These are phyloP conservation scores for Dioscorea alata DNA, from an alignment of 106 monocot species.

Conservation along the genomic window DNA sequence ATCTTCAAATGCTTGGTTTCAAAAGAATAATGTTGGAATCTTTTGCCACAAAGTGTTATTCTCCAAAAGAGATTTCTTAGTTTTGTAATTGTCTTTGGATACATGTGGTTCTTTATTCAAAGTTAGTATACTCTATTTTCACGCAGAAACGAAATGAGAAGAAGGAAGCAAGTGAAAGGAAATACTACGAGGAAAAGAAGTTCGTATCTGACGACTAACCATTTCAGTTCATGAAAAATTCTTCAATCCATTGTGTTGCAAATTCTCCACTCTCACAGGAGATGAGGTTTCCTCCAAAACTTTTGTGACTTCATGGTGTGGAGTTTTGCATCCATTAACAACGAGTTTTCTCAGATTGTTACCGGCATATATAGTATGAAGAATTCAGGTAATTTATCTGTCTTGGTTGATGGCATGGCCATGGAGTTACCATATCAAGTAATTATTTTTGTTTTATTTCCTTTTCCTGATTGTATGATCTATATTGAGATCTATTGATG, in stretches of 20 bases:
- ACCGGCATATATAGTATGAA: not conserved
- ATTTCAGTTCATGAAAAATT: not conserved
- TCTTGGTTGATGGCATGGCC: too few relatives aligned
- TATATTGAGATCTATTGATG: too few relatives aligned
- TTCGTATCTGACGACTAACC: conserved; percentile 47
- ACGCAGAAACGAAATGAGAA: conserved; percentile 77
- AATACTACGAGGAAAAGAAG: conserved; percentile 53
- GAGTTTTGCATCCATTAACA: not conserved
- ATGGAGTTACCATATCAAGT: too few relatives aligned
- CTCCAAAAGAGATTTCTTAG: too few relatives aligned
- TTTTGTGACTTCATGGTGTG: not conserved
- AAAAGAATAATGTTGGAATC: too few relatives aligned
- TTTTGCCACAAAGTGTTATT: too few relatives aligned
- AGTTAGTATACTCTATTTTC: not conserved
- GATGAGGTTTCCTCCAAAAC: not conserved
- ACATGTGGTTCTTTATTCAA: too few relatives aligned
- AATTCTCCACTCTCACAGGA: not conserved
- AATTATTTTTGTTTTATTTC: too few relatives aligned
- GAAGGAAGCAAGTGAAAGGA: conserved; percentile 76
- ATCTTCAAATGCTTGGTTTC: too few relatives aligned
- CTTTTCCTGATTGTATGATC: too few relatives aligned
- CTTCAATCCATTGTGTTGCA: not conserved
- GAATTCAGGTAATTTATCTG: too few relatives aligned
- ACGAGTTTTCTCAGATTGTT: not conserved
- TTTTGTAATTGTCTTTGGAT: too few relatives aligned